Evolutionary conservation across 352 stramenopile species (phyloP).

Genomic region (Lagenidium giganteum): DNA sequence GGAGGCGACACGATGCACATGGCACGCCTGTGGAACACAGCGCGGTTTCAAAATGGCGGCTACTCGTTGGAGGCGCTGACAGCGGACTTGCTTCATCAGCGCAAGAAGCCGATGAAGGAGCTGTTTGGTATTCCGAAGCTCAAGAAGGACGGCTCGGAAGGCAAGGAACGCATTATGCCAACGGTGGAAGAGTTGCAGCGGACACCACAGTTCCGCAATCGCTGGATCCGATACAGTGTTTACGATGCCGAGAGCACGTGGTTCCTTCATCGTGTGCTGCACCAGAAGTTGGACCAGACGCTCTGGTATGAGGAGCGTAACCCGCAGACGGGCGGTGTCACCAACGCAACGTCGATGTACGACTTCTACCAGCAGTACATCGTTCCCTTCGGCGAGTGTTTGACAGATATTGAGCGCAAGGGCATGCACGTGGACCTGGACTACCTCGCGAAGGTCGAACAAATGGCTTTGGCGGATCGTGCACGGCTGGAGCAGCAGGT

Average conservation of each 20-base stretch:
- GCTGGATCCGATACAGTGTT: constrained; percentile 96
- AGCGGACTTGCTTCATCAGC: constrained; percentile 68
- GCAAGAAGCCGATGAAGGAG: constrained; percentile 98
- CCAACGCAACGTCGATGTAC: constrained; percentile 78
- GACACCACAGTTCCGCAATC: constrained; percentile 79
- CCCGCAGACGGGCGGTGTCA: constrained; percentile 8
- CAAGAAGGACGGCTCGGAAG: constrained; percentile 93
- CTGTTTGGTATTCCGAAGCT: constrained; percentile 94
- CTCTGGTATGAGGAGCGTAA: constrained; percentile 73
- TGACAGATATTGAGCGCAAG: constrained; percentile 98
- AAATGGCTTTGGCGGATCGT: constrained; percentile 88
- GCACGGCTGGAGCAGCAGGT: constrained; percentile 79
- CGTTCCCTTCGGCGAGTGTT: constrained; percentile 96
- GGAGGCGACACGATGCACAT: constrained; percentile 99
- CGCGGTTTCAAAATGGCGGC: constrained; percentile 75
- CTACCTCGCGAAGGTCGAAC: constrained; percentile 91
- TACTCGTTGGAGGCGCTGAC: constrained; percentile 96
- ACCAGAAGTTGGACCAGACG: constrained; percentile 87
- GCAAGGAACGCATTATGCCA: constrained; percentile 80
- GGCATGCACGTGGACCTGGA: constrained; percentile 87
- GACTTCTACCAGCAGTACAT: constrained; percentile 98
- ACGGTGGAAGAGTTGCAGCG: constrained; percentile 79
- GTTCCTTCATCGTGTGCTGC: constrained; percentile 89
- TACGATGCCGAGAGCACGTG: constrained; percentile 98
- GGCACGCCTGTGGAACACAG: constrained; percentile 90